Conservation (phyloP, 2,329 filamentous ascomycete species). For the Rhynchosporium agropyri region DNA sequence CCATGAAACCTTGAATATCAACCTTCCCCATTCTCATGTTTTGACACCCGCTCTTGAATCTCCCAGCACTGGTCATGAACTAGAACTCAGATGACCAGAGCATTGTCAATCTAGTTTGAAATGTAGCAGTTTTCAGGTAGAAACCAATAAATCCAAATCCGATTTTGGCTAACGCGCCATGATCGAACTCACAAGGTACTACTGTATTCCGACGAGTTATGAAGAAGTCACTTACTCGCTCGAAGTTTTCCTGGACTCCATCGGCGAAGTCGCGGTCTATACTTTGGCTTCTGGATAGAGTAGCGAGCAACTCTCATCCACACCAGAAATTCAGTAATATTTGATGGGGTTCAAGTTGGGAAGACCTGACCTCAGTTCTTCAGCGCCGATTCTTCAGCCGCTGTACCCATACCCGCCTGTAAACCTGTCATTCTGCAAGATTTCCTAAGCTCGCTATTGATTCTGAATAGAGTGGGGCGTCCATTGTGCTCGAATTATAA, state of each 20-base stretch:
- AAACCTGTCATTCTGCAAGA: no score
- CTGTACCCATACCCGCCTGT: background rate
- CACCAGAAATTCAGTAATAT: background rate
- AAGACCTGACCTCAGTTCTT: background rate
- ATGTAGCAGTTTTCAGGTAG: background rate
- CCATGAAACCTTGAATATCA: slow-evolving; percentile 1
- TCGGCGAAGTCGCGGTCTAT: background rate
- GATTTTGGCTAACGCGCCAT: background rate
- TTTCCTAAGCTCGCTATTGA: no score
- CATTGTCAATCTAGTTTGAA: background rate
- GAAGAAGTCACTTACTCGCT: slow-evolving; percentile 1
- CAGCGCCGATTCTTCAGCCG: background rate
- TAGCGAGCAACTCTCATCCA: background rate
- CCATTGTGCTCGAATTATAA: no score
- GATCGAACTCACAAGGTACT: background rate
- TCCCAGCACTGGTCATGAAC: slow-evolving; percentile 1
- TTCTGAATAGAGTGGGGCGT: no score
- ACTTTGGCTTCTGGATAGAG: background rate
- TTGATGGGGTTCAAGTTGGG: background rate
- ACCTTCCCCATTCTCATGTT: background rate
- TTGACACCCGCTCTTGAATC: background rate
- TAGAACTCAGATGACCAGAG: background rate
- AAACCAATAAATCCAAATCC: background rate
- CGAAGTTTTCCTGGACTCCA: background rate
- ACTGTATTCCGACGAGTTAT: background rate